These are phyloP conservation scores for Trametes villosa DNA, from an alignment of 768 basidiomycete genomes.

Conservation along the genomic window DNA sequence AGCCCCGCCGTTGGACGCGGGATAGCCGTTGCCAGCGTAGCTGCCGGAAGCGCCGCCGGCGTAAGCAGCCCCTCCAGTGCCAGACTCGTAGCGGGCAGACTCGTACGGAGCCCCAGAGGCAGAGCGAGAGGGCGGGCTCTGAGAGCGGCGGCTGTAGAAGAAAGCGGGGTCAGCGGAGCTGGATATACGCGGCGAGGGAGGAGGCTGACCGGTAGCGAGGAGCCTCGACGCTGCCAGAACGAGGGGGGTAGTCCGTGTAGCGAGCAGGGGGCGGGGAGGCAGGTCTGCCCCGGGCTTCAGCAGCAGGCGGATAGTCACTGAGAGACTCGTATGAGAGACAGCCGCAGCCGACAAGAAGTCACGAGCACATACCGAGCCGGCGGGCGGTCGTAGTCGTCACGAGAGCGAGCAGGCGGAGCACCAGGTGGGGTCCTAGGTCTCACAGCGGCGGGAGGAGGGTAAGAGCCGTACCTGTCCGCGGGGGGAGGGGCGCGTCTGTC, in stretches of 20 bases:
- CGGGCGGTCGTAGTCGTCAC: slow-evolving; percentile 70
- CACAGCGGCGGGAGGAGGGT: slow-evolving; percentile 53
- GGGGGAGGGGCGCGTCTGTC: slow-evolving; percentile 53
- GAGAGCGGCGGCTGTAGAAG: slow-evolving; percentile 64
- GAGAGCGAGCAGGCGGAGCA: slow-evolving; percentile 52
- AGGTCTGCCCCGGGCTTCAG: slow-evolving; percentile 53
- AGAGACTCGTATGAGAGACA: slow-evolving; percentile 9
- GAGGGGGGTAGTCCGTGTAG: slow-evolving; percentile 46
- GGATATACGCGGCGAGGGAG: slow-evolving; percentile 2
- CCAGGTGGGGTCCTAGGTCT: slow-evolving; percentile 60
- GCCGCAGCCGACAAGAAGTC: slow-evolving; percentile 4
- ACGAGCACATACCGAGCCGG: slow-evolving; percentile 53
- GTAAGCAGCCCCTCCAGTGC: slow-evolving; percentile 30
- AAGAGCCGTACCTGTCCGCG: slow-evolving; percentile 42
- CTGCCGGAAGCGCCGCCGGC: slow-evolving; percentile 35
- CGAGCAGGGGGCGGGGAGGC: slow-evolving; percentile 49
- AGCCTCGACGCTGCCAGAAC: slow-evolving; percentile 43
- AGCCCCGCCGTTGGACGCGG: slow-evolving; percentile 35
- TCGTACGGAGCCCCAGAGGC: slow-evolving; percentile 52
- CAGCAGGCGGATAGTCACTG: slow-evolving; percentile 63
- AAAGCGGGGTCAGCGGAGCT: background rate
- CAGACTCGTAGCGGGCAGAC: slow-evolving; percentile 45
- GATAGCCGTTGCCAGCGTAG: slow-evolving; percentile 54
- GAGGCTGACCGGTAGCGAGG: slow-evolving; percentile 42
- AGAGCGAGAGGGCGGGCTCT: slow-evolving; percentile 64